Evolutionary conservation across 2,329 filamentous ascomycete species (phyloP).

Genomic region (Fusarium musae): DNA sequence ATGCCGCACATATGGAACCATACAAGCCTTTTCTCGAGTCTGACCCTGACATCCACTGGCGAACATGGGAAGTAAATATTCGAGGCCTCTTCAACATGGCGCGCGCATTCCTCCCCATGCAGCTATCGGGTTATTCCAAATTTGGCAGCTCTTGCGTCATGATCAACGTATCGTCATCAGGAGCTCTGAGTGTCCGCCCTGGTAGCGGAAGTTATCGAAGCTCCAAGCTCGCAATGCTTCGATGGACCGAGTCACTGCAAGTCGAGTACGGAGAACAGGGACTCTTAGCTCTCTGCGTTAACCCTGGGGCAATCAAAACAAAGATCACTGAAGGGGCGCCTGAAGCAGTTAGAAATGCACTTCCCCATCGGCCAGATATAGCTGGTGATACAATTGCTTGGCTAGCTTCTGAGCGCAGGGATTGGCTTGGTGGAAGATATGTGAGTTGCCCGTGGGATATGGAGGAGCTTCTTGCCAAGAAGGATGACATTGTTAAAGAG

Average conservation of each 20-base stretch:
- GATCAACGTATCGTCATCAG: not conserved
- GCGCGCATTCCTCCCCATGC: not conserved
- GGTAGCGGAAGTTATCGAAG: not conserved
- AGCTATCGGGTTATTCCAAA: not conserved
- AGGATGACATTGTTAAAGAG: not conserved
- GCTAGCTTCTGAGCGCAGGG: not conserved
- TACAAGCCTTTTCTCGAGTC: not conserved
- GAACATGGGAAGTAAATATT: not conserved
- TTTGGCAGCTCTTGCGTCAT: not conserved
- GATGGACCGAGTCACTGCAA: not conserved
- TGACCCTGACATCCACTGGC: not conserved
- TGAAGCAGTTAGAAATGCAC: not conserved
- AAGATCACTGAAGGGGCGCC: not conserved
- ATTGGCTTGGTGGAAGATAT: not conserved
- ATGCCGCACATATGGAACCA: not conserved
- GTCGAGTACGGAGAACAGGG: not conserved
- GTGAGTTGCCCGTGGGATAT: not conserved
- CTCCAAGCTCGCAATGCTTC: not conserved
- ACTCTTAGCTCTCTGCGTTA: fast-evolving
- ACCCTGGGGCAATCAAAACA: not conserved
- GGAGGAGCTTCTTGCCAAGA: not conserved
- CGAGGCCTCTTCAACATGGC: not conserved
- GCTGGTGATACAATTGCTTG: not conserved
- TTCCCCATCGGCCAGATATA: not conserved
- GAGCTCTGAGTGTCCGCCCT: not conserved